Evolutionary conservation across 441 rosid species (phyloP).

Genomic region (Aquilaria agallochum): DNA sequence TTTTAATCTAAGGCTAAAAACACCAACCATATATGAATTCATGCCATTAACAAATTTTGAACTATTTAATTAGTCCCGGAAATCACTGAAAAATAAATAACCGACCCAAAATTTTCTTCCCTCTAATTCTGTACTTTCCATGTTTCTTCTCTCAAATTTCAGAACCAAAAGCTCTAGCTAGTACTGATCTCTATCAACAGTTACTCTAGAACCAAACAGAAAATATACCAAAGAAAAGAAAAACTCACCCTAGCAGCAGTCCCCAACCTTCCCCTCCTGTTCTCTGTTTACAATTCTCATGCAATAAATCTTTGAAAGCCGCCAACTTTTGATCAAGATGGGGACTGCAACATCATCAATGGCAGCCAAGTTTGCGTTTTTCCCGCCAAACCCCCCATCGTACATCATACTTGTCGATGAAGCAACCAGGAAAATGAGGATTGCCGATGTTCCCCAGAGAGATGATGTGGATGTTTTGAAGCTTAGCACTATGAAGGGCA

Average conservation of each 20-base stretch:
- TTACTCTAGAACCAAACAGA: slow-evolving; percentile 32
- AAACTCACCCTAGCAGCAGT: slow-evolving; percentile 13
- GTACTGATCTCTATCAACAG: background rate
- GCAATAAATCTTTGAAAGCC: background rate
- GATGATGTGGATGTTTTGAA: slow-evolving; percentile 41
- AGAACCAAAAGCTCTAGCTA: slow-evolving; percentile 2
- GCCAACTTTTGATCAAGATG: slow-evolving; percentile 20
- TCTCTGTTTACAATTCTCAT: slow-evolving; percentile 5
- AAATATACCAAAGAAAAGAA: background rate
- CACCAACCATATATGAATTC: background rate
- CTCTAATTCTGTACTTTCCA: slow-evolving; percentile 17
- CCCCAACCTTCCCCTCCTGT: background rate
- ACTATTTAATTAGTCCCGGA: slow-evolving; percentile 15
- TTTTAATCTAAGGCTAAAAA: too few species aligned
- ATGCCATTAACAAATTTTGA: slow-evolving; percentile 9
- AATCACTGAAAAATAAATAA: slow-evolving; percentile 17
- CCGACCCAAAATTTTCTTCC: slow-evolving; percentile 18
- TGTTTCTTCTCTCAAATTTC: slow-evolving; percentile 3
- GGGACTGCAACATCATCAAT: slow-evolving; percentile 54
- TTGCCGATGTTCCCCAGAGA: slow-evolving; percentile 31
- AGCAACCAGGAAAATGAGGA: slow-evolving; percentile 37
- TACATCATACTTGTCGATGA: slow-evolving; percentile 34
- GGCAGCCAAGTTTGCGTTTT: slow-evolving; percentile 58
- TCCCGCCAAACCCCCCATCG: slow-evolving; percentile 58
- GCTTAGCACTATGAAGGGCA: slow-evolving; percentile 39